Evolutionary conservation across 257 asterid genomes (phyloP).

Genomic region (Solanum rostratum): DNA sequence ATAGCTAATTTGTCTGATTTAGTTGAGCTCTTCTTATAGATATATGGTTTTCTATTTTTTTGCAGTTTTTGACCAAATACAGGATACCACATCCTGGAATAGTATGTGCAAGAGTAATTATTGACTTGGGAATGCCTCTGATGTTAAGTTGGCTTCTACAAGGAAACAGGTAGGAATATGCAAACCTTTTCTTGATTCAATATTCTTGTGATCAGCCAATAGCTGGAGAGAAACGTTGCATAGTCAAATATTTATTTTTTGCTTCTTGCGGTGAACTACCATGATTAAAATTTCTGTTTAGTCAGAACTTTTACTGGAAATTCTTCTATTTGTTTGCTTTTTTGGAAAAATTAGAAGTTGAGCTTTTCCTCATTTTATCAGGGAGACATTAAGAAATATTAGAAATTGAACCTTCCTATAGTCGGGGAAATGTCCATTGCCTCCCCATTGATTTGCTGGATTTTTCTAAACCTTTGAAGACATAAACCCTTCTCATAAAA

Average conservation of each 20-base stretch:
- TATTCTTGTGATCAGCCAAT: neutral
- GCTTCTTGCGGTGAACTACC: neutral
- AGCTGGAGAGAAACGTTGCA: neutral
- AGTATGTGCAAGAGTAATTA: slow-evolving; percentile 82
- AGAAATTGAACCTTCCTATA: no score
- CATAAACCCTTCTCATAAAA: no score
- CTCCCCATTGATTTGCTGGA: no score
- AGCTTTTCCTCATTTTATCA: no score
- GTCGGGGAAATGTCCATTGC: no score
- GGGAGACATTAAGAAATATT: no score
- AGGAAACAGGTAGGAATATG: slow-evolving; percentile 68
- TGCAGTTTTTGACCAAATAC: slow-evolving; percentile 70
- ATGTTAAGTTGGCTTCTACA: slow-evolving; percentile 98
- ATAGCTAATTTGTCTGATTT: slow-evolving; percentile 2
- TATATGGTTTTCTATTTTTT: neutral
- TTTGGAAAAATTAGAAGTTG: no score
- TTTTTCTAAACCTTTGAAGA: no score
- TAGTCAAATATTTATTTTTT: neutral
- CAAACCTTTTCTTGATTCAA: neutral
- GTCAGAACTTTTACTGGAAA: neutral
- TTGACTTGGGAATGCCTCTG: slow-evolving; percentile 77
- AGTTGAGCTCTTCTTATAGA: neutral
- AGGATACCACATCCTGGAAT: slow-evolving; percentile 96
- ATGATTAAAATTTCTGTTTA: no score
- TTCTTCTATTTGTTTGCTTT: neutral